Percentiles rank a stretch among this genome's conserved stretches.
Evolutionary conservation across 345 rosid genomes (phyloP).

Genomic region (Eucalyptus pauciflora): DNA sequence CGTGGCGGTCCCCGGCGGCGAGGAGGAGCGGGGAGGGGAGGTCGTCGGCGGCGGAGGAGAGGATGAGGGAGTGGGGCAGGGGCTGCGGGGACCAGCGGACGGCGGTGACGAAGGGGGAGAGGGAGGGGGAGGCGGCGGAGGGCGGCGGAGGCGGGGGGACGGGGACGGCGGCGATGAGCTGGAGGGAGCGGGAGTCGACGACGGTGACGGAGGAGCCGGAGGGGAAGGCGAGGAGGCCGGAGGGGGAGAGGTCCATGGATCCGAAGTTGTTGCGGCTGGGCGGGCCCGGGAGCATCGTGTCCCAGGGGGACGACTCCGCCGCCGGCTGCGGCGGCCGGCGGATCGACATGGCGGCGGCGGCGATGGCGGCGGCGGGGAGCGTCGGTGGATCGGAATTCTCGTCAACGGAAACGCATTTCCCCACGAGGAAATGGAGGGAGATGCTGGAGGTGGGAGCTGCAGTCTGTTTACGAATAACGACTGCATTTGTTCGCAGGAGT

Average conservation of each 20-base stretch:
- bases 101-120: slow-evolving; percentile 76
- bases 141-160: slow-evolving; percentile 47
- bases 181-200: slow-evolving; percentile 75
- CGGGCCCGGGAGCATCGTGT: slow-evolving; percentile 82
- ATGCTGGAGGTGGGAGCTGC: neutral
- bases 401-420: neutral
- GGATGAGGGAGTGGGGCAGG: slow-evolving; percentile 52
- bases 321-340: slow-evolving; percentile 13
- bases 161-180: slow-evolving; percentile 67
- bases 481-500: neutral
- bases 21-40: slow-evolving; percentile 74
- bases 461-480: neutral
- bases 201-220: slow-evolving; percentile 77
- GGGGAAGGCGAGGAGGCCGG: slow-evolving; percentile 83
- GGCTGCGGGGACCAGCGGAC: slow-evolving; percentile 84
- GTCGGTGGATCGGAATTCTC: neutral
- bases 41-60: slow-evolving; percentile 61
- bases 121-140: slow-evolving; percentile 25
- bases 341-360: slow-evolving; percentile 17
- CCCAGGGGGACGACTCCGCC: slow-evolving; percentile 36
- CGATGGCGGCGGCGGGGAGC: neutral
- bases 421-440: neutral
- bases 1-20: slow-evolving; percentile 93
- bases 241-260: slow-evolving; percentile 61
- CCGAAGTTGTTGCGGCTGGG: slow-evolving; percentile 91